A percentile compares a stretch with the other conserved stretches of the same genome.
Evolutionary conservation across 2,329 filamentous ascomycete species (phyloP).

Genomic region (Fusarium sp.): DNA sequence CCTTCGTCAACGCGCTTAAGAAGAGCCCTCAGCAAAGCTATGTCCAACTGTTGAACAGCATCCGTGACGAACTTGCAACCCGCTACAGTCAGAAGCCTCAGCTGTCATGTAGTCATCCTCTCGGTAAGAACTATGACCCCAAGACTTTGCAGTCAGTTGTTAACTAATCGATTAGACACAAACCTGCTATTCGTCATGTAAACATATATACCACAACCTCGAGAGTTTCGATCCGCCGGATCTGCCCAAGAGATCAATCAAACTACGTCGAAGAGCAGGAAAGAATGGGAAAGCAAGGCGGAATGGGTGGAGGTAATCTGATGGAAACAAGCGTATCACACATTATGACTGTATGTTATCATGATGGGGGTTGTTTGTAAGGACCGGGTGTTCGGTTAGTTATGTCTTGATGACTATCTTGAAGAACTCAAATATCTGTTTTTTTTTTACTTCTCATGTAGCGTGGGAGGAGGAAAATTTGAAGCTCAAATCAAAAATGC

Average conservation of each 20-base stretch:
- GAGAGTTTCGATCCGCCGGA: slow-evolving; percentile 20
- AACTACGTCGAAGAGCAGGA: not conserved
- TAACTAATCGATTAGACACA: slow-evolving; percentile 60
- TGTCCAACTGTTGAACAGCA: slow-evolving; percentile 94
- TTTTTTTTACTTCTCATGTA: slow-evolving; percentile 15
- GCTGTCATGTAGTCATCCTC: slow-evolving; percentile 93
- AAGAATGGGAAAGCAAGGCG: not conserved
- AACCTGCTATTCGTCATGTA: slow-evolving; percentile 73
- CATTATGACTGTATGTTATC: slow-evolving; percentile 9
- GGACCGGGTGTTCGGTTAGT: slow-evolving; percentile 13
- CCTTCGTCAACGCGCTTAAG: slow-evolving; percentile 91
- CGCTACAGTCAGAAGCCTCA: slow-evolving; percentile 97
- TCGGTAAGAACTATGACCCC: slow-evolving; percentile 71
- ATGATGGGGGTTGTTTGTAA: slow-evolving; percentile 31
- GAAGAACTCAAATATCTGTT: not conserved
- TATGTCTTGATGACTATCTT: slow-evolving; percentile 3
- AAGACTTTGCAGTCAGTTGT: not conserved
- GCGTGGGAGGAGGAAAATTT: not conserved
- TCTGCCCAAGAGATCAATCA: slow-evolving; percentile 5
- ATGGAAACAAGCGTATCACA: slow-evolving; percentile 6
- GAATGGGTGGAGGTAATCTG: not conserved
- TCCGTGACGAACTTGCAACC: slow-evolving; percentile 87
- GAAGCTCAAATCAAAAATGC: slow-evolving; percentile 26
- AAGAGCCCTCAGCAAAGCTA: slow-evolving; percentile 99
- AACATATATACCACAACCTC: slow-evolving; percentile 40